These are phyloP conservation scores for Mortierella sp. DNA, from an alignment of 371 early-diverging fungal genomes.

Conservation along the genomic window DNA sequence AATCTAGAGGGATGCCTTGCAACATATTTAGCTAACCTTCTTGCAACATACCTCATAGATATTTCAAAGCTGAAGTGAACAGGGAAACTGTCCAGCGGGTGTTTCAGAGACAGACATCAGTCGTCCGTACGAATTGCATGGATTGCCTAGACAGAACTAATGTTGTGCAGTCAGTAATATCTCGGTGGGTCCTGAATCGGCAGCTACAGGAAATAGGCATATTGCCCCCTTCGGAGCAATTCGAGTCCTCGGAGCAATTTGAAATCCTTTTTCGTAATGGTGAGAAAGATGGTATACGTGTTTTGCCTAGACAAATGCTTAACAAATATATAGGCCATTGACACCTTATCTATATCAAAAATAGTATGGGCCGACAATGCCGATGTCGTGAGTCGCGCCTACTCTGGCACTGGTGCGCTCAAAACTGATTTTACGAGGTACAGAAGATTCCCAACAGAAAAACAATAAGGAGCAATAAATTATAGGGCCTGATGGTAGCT, in stretches of 20 bases:
- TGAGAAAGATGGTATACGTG: constrained; percentile 5
- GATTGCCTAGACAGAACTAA: constrained; percentile 99
- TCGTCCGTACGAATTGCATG: constrained; percentile 99
- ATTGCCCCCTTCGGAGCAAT: constrained; percentile 66
- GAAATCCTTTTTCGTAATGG: constrained; percentile 59
- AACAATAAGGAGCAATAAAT: neutral
- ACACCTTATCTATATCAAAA: neutral
- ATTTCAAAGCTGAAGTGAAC: constrained; percentile 37
- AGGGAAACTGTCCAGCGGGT: constrained; percentile 40
- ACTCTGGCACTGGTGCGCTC: constrained; percentile 98
- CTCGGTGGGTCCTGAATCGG: constrained; percentile 74
- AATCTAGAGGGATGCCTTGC: no score
- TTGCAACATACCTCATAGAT: neutral
- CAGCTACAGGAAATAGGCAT: constrained; percentile 78
- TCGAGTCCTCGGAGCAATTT: constrained; percentile 63
- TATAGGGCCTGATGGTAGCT: neutral
- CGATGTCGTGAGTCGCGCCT: constrained; percentile 95
- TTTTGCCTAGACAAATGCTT: neutral
- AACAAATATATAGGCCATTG: neutral
- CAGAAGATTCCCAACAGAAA: neutral
- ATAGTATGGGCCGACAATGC: constrained; percentile 86
- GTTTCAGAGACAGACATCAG: constrained; percentile 77
- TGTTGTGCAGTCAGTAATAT: constrained; percentile 95
- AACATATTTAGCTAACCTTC: neutral
- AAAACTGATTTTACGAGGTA: constrained; percentile 97